Base-by-base conservation (phyloP, 257 asterid genomes). In the Solanum boliviense region DNA sequence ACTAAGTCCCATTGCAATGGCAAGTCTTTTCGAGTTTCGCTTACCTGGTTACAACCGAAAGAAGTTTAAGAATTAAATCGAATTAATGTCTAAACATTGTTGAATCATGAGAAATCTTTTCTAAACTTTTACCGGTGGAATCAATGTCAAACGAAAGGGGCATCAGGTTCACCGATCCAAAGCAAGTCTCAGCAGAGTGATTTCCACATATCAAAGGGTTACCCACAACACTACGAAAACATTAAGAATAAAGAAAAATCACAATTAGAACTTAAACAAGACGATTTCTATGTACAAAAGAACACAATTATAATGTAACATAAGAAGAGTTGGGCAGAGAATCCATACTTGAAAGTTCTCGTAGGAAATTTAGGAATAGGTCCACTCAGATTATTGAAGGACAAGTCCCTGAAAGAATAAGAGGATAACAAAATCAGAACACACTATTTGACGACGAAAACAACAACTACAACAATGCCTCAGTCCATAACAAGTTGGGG, bases 341-440 rank as follows among this genome's bases (percentile, higher is more conserved):
- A 90, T 18, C 21, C 95, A 89, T 94, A 97, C 99, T 93, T 93
- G 83, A 97, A 95, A 91, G 96, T 94, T 93, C 94, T 95, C 90
- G 98, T 91, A 32, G 95, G 95, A 84, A 95, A 93, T 84, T 89
- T 91, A 58, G 98, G 99, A 87, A 95, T 93, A 87, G 98, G 96
- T 88, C 98, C 98, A 91, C 93, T 95, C 81, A 97, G 94, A 90
- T 97, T 95, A 92, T 97, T 97, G 98, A 89, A 95, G 82, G 99
- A 97, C 95, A 97, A 89, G 91, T 97, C 99, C 98, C 99, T 97
- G 95, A 89, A 89, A 90, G 82, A 58, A 83, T 13, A 87, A 88
- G 84, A 88, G 16, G 56, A 11, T 20, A 29, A 32, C 35, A 78
- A 44, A 56, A 56, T 56, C 44, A 71, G 38, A 35, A 56, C 87